Conservation (phyloP, 768 basidiomycete genomes). For the Leccinum broughii region DNA sequence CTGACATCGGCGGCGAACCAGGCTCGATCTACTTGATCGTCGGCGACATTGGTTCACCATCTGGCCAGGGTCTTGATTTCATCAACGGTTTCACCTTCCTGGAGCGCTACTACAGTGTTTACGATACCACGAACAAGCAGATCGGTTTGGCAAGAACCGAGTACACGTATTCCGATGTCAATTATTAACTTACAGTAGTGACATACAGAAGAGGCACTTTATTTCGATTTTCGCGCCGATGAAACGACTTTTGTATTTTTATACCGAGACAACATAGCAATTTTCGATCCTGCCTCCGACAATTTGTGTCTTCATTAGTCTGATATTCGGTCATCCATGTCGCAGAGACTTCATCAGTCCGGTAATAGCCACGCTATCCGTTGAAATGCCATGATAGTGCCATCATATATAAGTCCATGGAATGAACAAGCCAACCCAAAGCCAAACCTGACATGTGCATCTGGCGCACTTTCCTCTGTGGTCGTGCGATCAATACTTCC, state of each 20-base stretch:
- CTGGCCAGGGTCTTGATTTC: constrained; percentile 54
- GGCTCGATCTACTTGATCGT: constrained; percentile 41
- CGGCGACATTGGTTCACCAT: constrained; percentile 36
- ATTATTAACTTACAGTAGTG: not conserved
- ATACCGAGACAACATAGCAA: not conserved
- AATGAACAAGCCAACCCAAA: no score
- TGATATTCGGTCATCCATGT: no score
- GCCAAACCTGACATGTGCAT: no score
- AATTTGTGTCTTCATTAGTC: no score
- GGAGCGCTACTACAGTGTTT: constrained; percentile 59
- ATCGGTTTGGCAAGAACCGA: constrained; percentile 43
- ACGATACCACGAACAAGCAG: constrained; percentile 33
- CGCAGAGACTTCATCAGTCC: no score
- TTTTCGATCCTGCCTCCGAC: not conserved
- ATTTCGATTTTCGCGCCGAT: not conserved
- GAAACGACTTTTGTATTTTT: not conserved
- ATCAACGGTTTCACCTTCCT: constrained; percentile 55
- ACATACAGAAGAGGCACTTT: not conserved
- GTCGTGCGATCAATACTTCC: no score
- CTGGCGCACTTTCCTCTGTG: no score
- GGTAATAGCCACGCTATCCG: no score
- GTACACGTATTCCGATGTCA: constrained; percentile 13
- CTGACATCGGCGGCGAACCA: constrained; percentile 39
- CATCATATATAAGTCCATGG: no score
- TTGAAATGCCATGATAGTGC: no score